These are phyloP conservation scores for Annulohypoxylon bovei DNA, from an alignment of 495 filamentous ascomycete genomes.

Conservation along the genomic window DNA sequence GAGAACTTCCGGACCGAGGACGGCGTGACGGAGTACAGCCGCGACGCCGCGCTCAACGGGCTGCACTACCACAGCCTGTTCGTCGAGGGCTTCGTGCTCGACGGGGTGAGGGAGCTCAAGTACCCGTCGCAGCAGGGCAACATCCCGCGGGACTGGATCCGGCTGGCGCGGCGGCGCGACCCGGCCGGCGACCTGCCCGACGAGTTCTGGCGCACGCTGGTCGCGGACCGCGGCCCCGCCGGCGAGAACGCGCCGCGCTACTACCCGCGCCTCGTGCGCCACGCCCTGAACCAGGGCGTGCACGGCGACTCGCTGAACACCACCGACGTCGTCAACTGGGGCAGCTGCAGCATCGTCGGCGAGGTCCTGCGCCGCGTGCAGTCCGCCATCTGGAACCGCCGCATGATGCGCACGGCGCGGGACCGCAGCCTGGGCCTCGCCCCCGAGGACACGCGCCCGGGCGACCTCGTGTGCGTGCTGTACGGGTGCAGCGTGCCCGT, in stretches of 20 bases:
- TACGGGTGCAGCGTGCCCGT: conserved; percentile 57
- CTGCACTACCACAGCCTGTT: conserved; percentile 51
- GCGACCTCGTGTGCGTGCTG: conserved; percentile 51
- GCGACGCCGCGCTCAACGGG: not conserved
- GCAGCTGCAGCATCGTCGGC: conserved; percentile 18
- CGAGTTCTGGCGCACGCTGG: conserved; percentile 56
- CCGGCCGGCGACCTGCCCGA: conserved; percentile 41
- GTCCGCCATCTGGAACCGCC: conserved; percentile 45
- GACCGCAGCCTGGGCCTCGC: conserved; percentile 32
- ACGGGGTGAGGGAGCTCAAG: conserved; percentile 38
- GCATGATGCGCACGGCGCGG: conserved; percentile 27
- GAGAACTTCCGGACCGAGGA: conserved; percentile 41
- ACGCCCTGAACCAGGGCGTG: conserved; percentile 44
- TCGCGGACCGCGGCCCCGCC: conserved; percentile 52
- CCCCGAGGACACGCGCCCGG: conserved; percentile 18
- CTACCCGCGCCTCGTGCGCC: conserved; percentile 33
- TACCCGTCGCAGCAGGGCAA: conserved; percentile 34
- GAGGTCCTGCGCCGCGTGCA: conserved; percentile 43
- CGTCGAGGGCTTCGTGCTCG: conserved; percentile 50
- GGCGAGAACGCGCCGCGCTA: conserved; percentile 44
- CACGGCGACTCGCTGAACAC: conserved; percentile 26
- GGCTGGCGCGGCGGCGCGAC: conserved; percentile 35
- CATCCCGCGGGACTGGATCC: conserved; percentile 31
- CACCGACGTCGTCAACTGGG: conserved; percentile 32
- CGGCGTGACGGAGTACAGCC: conserved; percentile 20